Evolutionary conservation across 1,139 yeast species (phyloP), one percentile per base, ranked within the genome.

Genomic region (Wickerhamiella pararugosa): DNA sequence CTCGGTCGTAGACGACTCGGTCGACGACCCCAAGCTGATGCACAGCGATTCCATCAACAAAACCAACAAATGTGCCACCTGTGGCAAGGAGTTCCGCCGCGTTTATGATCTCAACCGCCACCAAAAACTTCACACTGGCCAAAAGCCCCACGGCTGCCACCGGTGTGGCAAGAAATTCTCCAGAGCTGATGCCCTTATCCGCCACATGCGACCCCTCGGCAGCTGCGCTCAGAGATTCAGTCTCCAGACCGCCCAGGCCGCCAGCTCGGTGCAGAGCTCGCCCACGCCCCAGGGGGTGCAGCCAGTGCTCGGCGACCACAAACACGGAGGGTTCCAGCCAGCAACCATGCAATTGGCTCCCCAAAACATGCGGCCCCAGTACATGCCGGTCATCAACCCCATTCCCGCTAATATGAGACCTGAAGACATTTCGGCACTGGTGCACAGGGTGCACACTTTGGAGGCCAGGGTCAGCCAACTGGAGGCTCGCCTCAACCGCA

Each of bases 21-120:
- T 9, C 15, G 37, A 38, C n/a, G 34, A 36, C 25, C 6, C 39
- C 6, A 36, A 36, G 34, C 25, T 36, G 9, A 21, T 36, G 34
- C 7, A 26, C 28, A 6, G 25, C n/a, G 41, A 11, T n/a, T 25
- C 27, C 8, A 32, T 38, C 34, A 26, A 21, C 29, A 38, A 38
- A 26, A 26, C 30, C 29, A 38, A 72, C 59, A 61, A 64, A 26
- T 82, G 94, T 58, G 53, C 69, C n/a, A 69, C 71, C 10, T 82
- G 94, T 53, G 64, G 69, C 44, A 63, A 72, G 40, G 70, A 68
- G 51, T 82, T 82, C 56, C 68, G 92, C 46, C 66, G 93, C 35
- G 70, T 75, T 32, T 90, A 81, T 56, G 93, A 82, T 57, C 65
- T 81, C 51, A 79, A 76, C 54, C 66, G 94, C 37, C 94, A 82